Evolutionary conservation across 1,139 yeast species (phyloP), one percentile per base, ranked within the genome.

Genomic region (Candida tropicalis): DNA sequence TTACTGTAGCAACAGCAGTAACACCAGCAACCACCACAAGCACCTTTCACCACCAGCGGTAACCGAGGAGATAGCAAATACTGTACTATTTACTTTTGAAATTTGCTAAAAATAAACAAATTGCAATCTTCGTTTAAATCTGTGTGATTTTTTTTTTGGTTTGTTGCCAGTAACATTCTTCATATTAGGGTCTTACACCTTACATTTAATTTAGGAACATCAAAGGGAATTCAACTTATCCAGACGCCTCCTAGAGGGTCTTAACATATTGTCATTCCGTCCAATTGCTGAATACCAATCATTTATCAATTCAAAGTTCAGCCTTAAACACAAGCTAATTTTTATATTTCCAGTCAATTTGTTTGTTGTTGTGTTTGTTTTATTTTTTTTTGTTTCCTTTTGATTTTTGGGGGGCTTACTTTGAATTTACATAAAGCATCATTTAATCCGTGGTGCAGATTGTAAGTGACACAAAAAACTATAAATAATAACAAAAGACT

Each of bases 41-140:
- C 16, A 12, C 16, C 22, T 15, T 12, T 28, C 16, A 23, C 35
- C 7, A 31, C 29, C 29, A 26, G 4, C 16, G 23, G 9, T 20
- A 20, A 4, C 23, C 23, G 23, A 12, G 2, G 10, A 5, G 8
- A 12, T 27, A 27, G 17, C 16, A 31, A 31, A 9, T 18, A 31
- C 13, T 11, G 5, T 6, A 6, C 15, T 17, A 9, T 8, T 27
- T 27, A 17, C 27, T 16, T 25, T 12, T 12, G 31, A 27, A 18
- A 17, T 18, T 17, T 31, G 35, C 24, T 17, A 31, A 31, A 31
- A 31, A 31, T 31, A 31, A 31, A 31, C 35, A 31, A 31, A 31
- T 11, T 4, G 11, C 12, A 17, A 31, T 18, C 12, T 31, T 31
- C 24, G 35, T 31, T 31, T 29, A 29, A 29, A 16, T 29, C 34